A percentile compares a stretch with the other conserved stretches of the same genome.
These are phyloP conservation scores for Kazachstania sp. DNA, from an alignment of 1,139 yeast species.

Conservation along the genomic window DNA sequence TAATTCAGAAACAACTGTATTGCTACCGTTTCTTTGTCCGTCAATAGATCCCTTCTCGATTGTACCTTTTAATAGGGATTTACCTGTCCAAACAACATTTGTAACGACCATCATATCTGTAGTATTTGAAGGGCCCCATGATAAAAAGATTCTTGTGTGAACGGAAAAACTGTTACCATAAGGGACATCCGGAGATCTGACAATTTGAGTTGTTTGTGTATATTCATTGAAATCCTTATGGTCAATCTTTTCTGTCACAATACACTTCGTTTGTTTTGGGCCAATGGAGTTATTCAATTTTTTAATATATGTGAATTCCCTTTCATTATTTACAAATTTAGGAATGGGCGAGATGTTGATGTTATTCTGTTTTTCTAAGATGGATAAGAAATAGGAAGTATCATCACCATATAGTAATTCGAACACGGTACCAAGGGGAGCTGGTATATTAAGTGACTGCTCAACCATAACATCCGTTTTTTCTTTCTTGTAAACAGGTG, in stretches of 20 bases:
- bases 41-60: conserved; percentile 87
- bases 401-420: conserved; percentile 68
- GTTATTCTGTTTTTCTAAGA: conserved; percentile 63
- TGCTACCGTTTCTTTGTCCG: conserved; percentile 74
- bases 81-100: conserved; percentile 82
- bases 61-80: conserved; percentile 84
- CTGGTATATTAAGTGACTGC: conserved; percentile 43
- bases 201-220: conserved; percentile 55
- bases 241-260: conserved; percentile 62
- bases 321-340: conserved; percentile 37
- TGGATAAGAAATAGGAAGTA: conserved; percentile 44
- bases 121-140: conserved; percentile 69
- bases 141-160: conserved; percentile 53
- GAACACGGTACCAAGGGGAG: conserved; percentile 77
- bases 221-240: conserved; percentile 50
- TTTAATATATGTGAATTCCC: conserved; percentile 67
- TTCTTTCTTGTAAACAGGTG: conserved; percentile 42
- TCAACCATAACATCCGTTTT: conserved; percentile 57
- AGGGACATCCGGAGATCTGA: conserved; percentile 91
- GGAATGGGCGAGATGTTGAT: conserved; percentile 55
- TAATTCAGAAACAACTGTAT: conserved; percentile 49
- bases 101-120: conserved; percentile 61
- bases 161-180: conserved; percentile 78
- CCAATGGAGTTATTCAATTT: conserved; percentile 83
- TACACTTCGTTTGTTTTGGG: conserved; percentile 87